Evolutionary conservation across 139 green algal species (phyloP), one percentile per base, ranked within the genome.

Genomic region (Klebsormidium nitens): DNA sequence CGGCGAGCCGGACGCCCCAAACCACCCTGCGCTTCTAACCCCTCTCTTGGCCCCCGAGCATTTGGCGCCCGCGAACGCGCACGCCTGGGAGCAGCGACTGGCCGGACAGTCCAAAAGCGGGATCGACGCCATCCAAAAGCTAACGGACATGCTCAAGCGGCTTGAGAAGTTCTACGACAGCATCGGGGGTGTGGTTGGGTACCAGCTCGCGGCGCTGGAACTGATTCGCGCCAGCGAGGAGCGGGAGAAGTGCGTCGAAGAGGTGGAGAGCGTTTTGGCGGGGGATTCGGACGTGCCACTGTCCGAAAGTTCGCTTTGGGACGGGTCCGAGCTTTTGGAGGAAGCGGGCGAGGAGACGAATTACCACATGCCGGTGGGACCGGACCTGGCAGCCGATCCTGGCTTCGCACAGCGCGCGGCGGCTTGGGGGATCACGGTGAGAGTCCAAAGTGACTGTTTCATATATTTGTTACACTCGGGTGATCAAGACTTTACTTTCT

Each of bases 171-270:
- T 98, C 64, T 99, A 98, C 69, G 88, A 96, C 82, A 81, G 70
- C 48, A 90, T 99, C 35, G 94, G 94, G 6, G 94, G 94, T n/a
- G 72, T 97, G 32, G 46, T 90, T 1, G 93, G 93, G 59, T 74
- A 78, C 36, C 50, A 66, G 6, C 60, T 69, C 28, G 31, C 59
- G 36, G 71, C 57, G 1, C 37, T 76, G 71, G 77, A 83, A 31
- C 66, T 83, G 34, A 63, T 76, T 34, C 50, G 50, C 6, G 46
- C 44, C 31, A n/a, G n/a, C n/a, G 68, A 29, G 19, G 66, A 39
- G 57, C 47, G 69, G 29, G 73, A 75, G 1, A 26, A 56, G 29
- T 36, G 39, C 5, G 73, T 49, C 2, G 28, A 64, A 36, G 1
- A 31, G n/a, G n/a, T n/a, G 36, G n/a, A n/a, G n/a, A n/a, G n/a